Percentiles rank a stretch among this genome's conserved stretches.
These are phyloP conservation scores for Moesziomyces globuligerus DNA, from an alignment of 1,284 basidiomycete species.

Conservation along the genomic window DNA sequence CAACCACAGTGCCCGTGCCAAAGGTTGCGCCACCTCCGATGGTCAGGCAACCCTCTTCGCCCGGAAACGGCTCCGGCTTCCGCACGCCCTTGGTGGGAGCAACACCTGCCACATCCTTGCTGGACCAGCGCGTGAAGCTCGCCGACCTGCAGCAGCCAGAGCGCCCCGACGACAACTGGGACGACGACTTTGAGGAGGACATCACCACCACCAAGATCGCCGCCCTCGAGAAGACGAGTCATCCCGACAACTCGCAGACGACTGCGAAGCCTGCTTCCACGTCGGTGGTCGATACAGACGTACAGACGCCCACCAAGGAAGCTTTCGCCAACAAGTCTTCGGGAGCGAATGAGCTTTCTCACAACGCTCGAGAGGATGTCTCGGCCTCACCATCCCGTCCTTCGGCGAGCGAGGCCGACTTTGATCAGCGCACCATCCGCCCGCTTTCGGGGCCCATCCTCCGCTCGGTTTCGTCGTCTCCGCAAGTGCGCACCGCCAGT, in stretches of 20 bases:
- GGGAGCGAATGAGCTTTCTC: not conserved
- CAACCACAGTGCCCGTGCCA: not conserved
- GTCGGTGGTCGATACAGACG: not conserved
- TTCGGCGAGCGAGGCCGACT: conserved; percentile 29
- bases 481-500: conserved; percentile 18
- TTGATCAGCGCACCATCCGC: conserved; percentile 69
- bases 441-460: conserved; percentile 30
- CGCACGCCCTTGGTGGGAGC: conserved; percentile 46
- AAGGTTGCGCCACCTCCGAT: conserved; percentile 1
- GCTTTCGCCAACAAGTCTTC: not conserved
- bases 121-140: conserved; percentile 54
- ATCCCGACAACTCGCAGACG: conserved; percentile 8
- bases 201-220: conserved; percentile 86
- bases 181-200: conserved; percentile 94
- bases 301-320: not conserved
- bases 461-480: conserved; percentile 32
- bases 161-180: conserved; percentile 88
- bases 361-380: not conserved
- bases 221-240: conserved; percentile 69
- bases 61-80: conserved; percentile 21
- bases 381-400: conserved; percentile 16
- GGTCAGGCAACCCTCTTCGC: conserved; percentile 16
- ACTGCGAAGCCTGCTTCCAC: conserved; percentile 3
- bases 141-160: conserved; percentile 71
- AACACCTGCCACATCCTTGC: conserved; percentile 45